Base-by-base conservation (phyloP, 345 rosid species). In the Lumnitzera littorea region DNA sequence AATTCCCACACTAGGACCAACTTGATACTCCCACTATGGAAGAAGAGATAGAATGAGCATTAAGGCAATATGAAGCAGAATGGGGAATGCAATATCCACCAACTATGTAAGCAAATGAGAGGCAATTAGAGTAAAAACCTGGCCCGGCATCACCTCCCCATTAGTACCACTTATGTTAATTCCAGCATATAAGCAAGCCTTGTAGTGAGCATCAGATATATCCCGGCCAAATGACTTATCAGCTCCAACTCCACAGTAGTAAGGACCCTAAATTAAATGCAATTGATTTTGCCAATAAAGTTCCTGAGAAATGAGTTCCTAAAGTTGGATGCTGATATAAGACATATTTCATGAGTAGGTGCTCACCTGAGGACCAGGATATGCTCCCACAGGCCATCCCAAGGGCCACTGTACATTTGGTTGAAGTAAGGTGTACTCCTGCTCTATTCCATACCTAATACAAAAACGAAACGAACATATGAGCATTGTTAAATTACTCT, bases 361-460 rank as follows among this genome's bases (percentile, higher is more conserved):
- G 58, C 52, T 57, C 71, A 88, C 99, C 97, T 94, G 99, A 49
- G 99, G 99, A 65, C 97, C 96, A 60, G 97, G 99, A 65, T 74
- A 94, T 23, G 77, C 99, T 77, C 99, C 99, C 57, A 90, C 91
- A 12, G 99, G 99, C 99, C 99, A 94, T 65, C 99, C 99, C 82
- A 94, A 78, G 62, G 99, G 99, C 99, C 99, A 94, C 55, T 76
- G 81, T 31, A 90, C 95, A 63, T 94, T 76, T 70, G 75, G 65
- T 74, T 90, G 97, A 63, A 94, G 78, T 61, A 94, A 80, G 68
- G 97, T 90, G 89, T 94, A 94, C 78, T 94, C 99, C 78, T 94
- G 99, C 82, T 94, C 97, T 57, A 90, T 94, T 47, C 99, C 99
- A 64, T 55, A 94, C 99, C 98, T 67, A 31, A 15, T 31, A 3